Percentiles rank a stretch among this genome's conserved stretches.
Evolutionary conservation across 1,139 yeast genomes (phyloP).

Genomic region (Lizanozyma gosingica): DNA sequence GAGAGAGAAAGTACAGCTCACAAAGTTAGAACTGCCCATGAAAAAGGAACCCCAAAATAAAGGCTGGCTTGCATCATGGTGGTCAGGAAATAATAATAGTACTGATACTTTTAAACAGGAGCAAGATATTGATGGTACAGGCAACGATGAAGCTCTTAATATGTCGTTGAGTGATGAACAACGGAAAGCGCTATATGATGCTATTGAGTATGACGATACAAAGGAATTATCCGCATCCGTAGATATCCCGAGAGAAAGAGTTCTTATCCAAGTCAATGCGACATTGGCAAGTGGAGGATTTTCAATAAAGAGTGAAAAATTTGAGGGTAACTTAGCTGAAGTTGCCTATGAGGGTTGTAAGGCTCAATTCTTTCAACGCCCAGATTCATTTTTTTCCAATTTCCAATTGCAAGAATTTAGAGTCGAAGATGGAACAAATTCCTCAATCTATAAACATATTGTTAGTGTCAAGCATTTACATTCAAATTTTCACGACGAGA

Average conservation of each 20-base stretch:
- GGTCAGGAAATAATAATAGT: slow-evolving; percentile 8
- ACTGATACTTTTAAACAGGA: slow-evolving; percentile 2
- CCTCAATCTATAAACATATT: slow-evolving; percentile 69
- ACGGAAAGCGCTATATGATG: slow-evolving; percentile 78
- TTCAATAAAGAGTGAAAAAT: slow-evolving; percentile 39
- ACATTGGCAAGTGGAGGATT: slow-evolving; percentile 72
- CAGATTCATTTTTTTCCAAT: slow-evolving; percentile 65
- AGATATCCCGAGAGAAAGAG: slow-evolving; percentile 67
- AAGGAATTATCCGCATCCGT: slow-evolving; percentile 43
- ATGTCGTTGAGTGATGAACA: slow-evolving; percentile 55
- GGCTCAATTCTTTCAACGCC: slow-evolving; percentile 64
- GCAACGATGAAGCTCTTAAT: slow-evolving; percentile 18
- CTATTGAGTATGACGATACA: slow-evolving; percentile 84
- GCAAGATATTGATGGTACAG: slow-evolving; percentile 4
- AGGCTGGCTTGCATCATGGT: slow-evolving; percentile 22
- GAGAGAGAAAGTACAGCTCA: slow-evolving; percentile 34
- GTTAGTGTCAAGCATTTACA: slow-evolving; percentile 73
- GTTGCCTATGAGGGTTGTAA: slow-evolving; percentile 77
- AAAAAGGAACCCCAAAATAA: slow-evolving; percentile 2
- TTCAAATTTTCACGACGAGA: slow-evolving; percentile 17
- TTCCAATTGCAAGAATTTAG: slow-evolving; percentile 74
- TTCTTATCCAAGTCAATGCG: slow-evolving; percentile 57
- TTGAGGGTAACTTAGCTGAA: slow-evolving; percentile 52
- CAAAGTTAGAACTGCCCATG: background rate
- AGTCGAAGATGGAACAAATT: slow-evolving; percentile 75